phyloP scores from a whole-genome alignment of 768 basidiomycete species.

The Russula abietina region DNA sequence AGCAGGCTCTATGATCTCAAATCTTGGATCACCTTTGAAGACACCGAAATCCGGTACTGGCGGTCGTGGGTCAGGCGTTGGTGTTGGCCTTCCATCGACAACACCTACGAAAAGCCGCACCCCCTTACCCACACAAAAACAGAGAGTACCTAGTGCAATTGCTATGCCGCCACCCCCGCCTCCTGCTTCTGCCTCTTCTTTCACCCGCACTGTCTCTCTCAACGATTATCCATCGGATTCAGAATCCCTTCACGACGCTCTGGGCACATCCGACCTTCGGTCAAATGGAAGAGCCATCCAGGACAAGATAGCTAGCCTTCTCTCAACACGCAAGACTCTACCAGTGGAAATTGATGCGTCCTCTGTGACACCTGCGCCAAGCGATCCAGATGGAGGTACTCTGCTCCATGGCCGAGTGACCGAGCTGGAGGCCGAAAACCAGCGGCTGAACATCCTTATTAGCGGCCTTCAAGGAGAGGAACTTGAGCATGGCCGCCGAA shows the following conservation, averaged over 20 bases:
- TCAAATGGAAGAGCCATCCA: conserved; percentile 41
- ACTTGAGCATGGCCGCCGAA: conserved; percentile 18
- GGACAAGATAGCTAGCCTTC: conserved; percentile 44
- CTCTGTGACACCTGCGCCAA: conserved; percentile 14
- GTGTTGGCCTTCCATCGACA: conserved; percentile 38
- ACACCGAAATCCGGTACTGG: conserved; percentile 55
- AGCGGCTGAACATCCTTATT: conserved; percentile 37
- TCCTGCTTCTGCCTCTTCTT: conserved; percentile 38
- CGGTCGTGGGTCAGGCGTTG: conserved; percentile 34
- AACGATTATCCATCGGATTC: conserved; percentile 30
- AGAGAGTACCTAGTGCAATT: conserved; percentile 62
- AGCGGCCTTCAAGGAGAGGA: conserved; percentile 21
- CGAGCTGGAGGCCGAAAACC: conserved; percentile 65
- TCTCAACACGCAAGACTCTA: conserved; percentile 31
- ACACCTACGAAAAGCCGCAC: conserved; percentile 35
- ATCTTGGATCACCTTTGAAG: conserved; percentile 43
- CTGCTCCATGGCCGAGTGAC: conserved; percentile 46
- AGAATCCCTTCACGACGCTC: conserved; percentile 17
- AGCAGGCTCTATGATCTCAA: conserved; percentile 3
- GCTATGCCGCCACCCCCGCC: conserved; percentile 81
- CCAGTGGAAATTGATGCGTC: conserved; percentile 12
- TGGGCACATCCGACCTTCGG: conserved; percentile 19
- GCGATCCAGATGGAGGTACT: conserved; percentile 25
- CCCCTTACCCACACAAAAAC: conserved; percentile 48
- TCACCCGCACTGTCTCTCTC: conserved; percentile 36